Evolutionary conservation across 345 rosid species (phyloP), one percentile per base, ranked within the genome.

Genomic region (Gossypium longicalyx): DNA sequence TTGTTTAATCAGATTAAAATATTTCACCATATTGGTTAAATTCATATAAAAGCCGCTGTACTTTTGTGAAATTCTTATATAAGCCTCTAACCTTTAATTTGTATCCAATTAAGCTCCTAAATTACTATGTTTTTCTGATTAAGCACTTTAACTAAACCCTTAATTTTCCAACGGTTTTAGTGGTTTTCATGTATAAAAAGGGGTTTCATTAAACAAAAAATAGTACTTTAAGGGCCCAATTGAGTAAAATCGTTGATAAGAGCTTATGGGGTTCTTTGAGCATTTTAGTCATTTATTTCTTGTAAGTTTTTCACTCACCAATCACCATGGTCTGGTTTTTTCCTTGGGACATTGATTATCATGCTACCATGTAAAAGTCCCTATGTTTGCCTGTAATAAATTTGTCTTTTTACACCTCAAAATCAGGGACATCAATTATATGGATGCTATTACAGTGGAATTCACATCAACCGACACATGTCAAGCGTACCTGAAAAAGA

Each of bases 381-480:
- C 61, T 1, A 44, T 49, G 62, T 62, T 76, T 56, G 66, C 48
- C 54, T 76, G 49, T 27, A 47, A 58, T 29, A 60, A 34, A 67
- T 52, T 19, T 38, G 65, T 52, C 11, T 54, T 72, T 15, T 41
- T 57, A 8, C 45, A 70, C 17, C 16, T 65, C 15, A 70, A 71
- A 2, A 77, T 67, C 87, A 92, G 97, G 97, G 29, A 90, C 92
- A 27, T 90, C 97, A 68, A 94, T 90, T 71, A 70, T 92, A 66
- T 92, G 97, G 97, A 94, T 94, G 98, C 86, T 90, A 73, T 34
- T 86, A 76, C 92, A 87, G 77, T 90, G 97, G 97, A 92, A 88
- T 78, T 77, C 89, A 7, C 91, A 85, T 75, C 82, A 81, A 44
- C 74, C 61, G 34, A 61, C 73, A 0, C 83, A 76, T 71, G 48